Evolutionary conservation across 2,329 filamentous ascomycete species (phyloP), one percentile per base, ranked within the genome.

Genomic region (Aureobasidium musti): DNA sequence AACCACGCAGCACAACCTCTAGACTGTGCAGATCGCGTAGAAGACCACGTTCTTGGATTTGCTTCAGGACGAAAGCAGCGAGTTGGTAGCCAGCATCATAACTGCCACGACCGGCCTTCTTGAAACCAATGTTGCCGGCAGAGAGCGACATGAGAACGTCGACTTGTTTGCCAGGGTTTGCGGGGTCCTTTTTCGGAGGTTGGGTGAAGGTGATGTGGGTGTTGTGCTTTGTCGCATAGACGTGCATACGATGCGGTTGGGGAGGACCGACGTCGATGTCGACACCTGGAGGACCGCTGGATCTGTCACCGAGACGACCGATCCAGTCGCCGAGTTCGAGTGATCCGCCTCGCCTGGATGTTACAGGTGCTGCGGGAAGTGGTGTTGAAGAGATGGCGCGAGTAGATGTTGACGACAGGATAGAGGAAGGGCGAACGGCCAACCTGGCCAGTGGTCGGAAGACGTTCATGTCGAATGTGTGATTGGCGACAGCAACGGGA

Each of bases 61-160:
- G 87, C 77, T 89, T 89, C 76, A 98, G 86, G 30, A 94, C 87
- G 76, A 93, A 94, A 21, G 91, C 88, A 5, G 89, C 87, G 57
- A 99, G 82, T 77, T 98, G 96, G 79, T 96, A 97, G 3, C 89
- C 94, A 21, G 94, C 89, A 79, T 99, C 95, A 80, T 95, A 99
- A 67, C 87, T 86, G 69, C 90, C 89, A 70, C 95, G 87, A 59
- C 88, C 87, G 21, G 87, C 83, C 80, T 98, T 96, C 73, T 84
- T 86, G 81, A 97, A 97, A n/a, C 94, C 94, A 68, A 99, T 87
- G 74, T 97, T 92, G 57, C 95, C 95, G 67, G 89, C 86, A 1
- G 90, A 91, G 72, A 96, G 79, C 14, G 89, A 92, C 70, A 99
- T 83, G 70, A 98, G 85, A 33, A 91, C 86, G 70, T 91, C 86